These are phyloP conservation scores for Stephania cephalantha DNA, from an alignment of 164 flowering plant species.

Conservation along the genomic window DNA sequence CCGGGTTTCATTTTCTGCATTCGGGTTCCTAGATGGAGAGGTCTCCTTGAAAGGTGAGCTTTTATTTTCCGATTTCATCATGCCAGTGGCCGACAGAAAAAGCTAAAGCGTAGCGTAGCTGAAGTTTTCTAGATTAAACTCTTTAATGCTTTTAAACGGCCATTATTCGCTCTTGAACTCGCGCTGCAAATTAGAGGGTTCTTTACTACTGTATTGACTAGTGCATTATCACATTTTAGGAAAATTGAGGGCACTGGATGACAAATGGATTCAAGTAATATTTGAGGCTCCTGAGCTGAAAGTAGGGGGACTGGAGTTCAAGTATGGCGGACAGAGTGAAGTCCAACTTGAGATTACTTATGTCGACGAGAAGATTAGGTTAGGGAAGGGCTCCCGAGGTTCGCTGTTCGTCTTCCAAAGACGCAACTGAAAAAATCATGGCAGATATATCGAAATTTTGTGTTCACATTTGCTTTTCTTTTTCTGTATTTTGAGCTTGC, in stretches of 20 bases:
- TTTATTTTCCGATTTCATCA: not conserved
- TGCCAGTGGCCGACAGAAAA: not conserved
- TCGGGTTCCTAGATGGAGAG: constrained; percentile 80
- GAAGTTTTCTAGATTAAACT: not conserved
- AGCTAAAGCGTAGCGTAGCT: too few species aligned
- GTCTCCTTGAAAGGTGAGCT: constrained; percentile 76
- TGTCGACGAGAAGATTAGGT: constrained; percentile 76
- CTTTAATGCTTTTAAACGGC: not conserved
- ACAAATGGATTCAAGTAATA: constrained; percentile 83
- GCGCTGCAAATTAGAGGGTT: not conserved
- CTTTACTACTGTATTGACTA: not conserved
- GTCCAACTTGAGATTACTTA: constrained; percentile 85
- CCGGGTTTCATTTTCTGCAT: constrained; percentile 64
- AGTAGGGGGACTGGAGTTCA: constrained; percentile 62
- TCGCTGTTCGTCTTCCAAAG: constrained; percentile 83
- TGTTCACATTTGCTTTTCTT: not conserved
- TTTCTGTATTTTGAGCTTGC: not conserved
- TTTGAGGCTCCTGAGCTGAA: constrained; percentile 89
- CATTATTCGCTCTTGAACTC: not conserved
- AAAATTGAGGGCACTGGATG: constrained; percentile 57
- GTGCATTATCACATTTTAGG: constrained; percentile 12
- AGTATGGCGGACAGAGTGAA: constrained; percentile 80
- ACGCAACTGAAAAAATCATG: constrained; percentile 21
- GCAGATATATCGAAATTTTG: not conserved
- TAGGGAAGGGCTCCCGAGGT: constrained; percentile 86